phyloP scores from a whole-genome alignment of 441 rosid genomes.

The Populus hybrid region DNA sequence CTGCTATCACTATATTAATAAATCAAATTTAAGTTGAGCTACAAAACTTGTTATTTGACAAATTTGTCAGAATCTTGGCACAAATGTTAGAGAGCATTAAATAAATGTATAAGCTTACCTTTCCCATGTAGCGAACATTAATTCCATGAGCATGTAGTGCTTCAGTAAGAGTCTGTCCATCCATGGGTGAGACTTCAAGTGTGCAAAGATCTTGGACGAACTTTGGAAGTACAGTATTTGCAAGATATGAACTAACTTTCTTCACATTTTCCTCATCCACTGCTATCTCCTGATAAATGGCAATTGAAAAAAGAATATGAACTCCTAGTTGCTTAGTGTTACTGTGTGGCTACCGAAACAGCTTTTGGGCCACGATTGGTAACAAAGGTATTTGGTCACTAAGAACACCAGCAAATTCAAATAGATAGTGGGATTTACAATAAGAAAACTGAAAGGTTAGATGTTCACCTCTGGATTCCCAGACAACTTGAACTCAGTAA shows the following conservation, averaged over 20 bases:
- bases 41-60: neutral
- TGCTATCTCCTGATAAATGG: slow-evolving; percentile 59
- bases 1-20: neutral
- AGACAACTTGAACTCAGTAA: slow-evolving; percentile 88
- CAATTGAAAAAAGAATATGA: slow-evolving; percentile 1
- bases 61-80: slow-evolving; percentile 6
- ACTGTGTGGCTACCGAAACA: neutral
- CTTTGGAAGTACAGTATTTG: slow-evolving; percentile 84
- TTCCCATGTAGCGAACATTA: slow-evolving; percentile 93
- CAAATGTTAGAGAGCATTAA: neutral
- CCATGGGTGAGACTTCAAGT: slow-evolving; percentile 99
- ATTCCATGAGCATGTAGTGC: slow-evolving; percentile 99
- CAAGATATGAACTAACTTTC: slow-evolving; percentile 81
- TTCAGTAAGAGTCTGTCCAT: slow-evolving; percentile 97
- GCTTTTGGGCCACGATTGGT: neutral
- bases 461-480: slow-evolving; percentile 78
- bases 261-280: slow-evolving; percentile 90
- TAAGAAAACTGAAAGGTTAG: neutral
- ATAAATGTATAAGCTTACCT: slow-evolving; percentile 41
- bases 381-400: neutral
- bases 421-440: neutral
- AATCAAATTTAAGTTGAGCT: neutral
- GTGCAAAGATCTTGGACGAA: slow-evolving; percentile 93
- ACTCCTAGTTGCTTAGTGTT: neutral
- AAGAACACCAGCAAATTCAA: neutral